Evolutionary conservation across 148 eudicot species (phyloP), one percentile per base, ranked within the genome.

Genomic region (Bassia scoparia): DNA sequence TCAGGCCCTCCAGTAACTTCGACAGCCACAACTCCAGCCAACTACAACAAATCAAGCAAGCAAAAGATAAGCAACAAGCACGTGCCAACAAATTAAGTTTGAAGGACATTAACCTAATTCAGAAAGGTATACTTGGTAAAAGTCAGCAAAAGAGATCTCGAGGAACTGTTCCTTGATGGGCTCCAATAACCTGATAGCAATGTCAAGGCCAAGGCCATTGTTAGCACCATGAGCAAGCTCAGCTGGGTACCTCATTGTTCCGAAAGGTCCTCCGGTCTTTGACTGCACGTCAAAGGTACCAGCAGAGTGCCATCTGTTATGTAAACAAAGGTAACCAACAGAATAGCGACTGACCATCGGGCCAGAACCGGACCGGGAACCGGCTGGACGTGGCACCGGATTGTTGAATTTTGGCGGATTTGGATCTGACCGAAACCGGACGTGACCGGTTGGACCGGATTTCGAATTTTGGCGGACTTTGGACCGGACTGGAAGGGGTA

Each of bases 1-100:
- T 94, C 98, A 68, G 98, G 98, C 76, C 98, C 98, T 48, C 98
- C 98, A 31, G 98, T 89, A 35, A 94, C 73, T 66, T 94, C 95
- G 69, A 94, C 98, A 73, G 95, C 98, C 73, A 94, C 98, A 78
- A 90, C 95, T 61, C 98, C 96, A 77, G 96, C 96, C 78, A 90
- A 81, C 96, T 90, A 67, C 56, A 79, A 75, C 70, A 80, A 43
- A 81, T 63, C 43, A 70, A 76, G 2, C 33, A 71, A 8, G 4
- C 2, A 48, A 17, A 29, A 30, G n/a, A 3, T 53, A 12, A 49
- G 43, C 33, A 48, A n/a, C 1, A 44, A 27, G 17, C 4, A 53
- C 4, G 23, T 44, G 0, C 5, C 46, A 58, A 21, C 5, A 41
- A 37, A 52, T 53, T 8, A 23, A 48, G 24, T 23, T 3, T 16